Evolutionary conservation across 2,329 filamentous ascomycete genomes (phyloP), one percentile per base, ranked within the genome.

Genomic region (Coniochaeta ligniaria): DNA sequence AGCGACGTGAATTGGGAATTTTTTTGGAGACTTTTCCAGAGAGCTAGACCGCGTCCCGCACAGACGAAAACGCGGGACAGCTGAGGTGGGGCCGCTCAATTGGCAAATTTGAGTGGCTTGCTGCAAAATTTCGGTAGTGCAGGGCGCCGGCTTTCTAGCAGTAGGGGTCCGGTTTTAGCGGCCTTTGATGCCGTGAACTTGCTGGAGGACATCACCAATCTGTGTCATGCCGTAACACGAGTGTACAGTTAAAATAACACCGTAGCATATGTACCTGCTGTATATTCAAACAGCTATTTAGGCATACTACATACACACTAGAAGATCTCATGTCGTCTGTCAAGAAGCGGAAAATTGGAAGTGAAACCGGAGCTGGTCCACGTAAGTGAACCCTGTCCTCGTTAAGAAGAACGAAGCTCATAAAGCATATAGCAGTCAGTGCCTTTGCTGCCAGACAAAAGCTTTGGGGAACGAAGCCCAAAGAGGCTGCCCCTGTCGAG

Each of bases 391-490:
- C 20, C 54, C 20, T 6, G 33, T 22, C n/a, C 3, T 6, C 3
- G 8, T 20, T 4, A 1, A 38, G 33, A 38, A 38, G 7, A 52
- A 24, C 3, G 2, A 52, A 31, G 54, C 54, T 58, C 43, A 59
- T 35, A 16, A 12, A 59, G 14, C 26, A 31, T n/a, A 16, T 33
- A 56, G 22, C 22, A 36, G 36, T 78, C 71, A 80, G 77, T 66
- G 78, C 78, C 22, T 78, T 79, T 67, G 76, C 78, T 24, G 68
- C 78, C 38, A 71, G 77, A 2, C 74, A 74, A 60, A 73, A 70
- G 60, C 67, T 78, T 3, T 76, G 57, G 69, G 63, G 66, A 67
- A 59, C 65, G 64, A 36, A 35, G 26, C 12, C 22, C 38, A 41
- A 31, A 58, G 35, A 31, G 17, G 16, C 33, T 24, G 16, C 55